These are phyloP conservation scores for Coemansia sp. DNA, from an alignment of 192 early-diverging fungal species.

Conservation along the genomic window DNA sequence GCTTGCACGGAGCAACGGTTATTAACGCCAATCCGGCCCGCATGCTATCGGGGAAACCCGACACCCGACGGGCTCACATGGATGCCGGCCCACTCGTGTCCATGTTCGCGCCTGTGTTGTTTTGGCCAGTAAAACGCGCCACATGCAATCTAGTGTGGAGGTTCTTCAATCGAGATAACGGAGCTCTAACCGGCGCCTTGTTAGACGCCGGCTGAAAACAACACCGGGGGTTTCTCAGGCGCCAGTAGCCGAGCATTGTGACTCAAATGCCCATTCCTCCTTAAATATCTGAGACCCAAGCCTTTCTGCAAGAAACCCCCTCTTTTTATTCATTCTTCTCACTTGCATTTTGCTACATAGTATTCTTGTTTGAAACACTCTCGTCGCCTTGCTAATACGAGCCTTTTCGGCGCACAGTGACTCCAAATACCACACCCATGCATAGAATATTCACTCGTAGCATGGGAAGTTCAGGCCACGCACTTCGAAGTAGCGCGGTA, in stretches of 20 bases:
- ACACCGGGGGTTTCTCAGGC: background rate
- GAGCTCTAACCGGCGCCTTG: constrained; percentile 6
- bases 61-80: background rate
- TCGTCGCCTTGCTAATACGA: background rate
- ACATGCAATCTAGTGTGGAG: background rate
- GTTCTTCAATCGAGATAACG: background rate
- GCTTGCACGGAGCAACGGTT: background rate
- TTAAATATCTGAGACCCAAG: background rate
- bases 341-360: background rate
- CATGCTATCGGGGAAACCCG: background rate
- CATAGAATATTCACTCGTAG: constrained; percentile 25
- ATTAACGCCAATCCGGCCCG: background rate
- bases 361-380: background rate
- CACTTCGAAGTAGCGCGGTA: constrained; percentile 15
- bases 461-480: constrained; percentile 43
- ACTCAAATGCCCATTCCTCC: background rate
- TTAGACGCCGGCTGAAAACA: background rate
- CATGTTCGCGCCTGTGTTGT: background rate
- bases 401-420: background rate
- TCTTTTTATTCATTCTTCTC: background rate
- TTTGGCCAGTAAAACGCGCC: background rate
- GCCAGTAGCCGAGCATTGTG: background rate
- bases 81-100: background rate
- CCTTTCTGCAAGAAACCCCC: constrained; percentile 11
- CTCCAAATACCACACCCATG: constrained; percentile 7